Conservation (phyloP, 2,329 filamentous ascomycete genomes). For the Lachnum nothofagi region DNA sequence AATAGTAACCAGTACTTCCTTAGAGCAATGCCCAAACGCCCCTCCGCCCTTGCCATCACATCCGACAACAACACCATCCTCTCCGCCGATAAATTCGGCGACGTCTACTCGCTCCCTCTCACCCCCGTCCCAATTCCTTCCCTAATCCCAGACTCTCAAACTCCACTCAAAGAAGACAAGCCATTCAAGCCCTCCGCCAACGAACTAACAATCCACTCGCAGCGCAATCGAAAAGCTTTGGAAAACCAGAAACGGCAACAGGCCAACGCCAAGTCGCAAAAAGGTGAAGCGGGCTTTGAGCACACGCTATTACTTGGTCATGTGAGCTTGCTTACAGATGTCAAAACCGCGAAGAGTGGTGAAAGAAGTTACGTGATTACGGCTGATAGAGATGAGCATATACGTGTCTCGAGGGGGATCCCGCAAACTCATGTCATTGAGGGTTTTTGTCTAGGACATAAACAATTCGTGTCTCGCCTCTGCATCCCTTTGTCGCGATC, state of each 20-base stretch:
- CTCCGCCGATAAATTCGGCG: conserved; percentile 90
- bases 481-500: conserved; percentile 54
- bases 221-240: conserved; percentile 56
- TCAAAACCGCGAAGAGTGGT: conserved; percentile 51
- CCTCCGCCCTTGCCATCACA: conserved; percentile 68
- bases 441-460: conserved; percentile 81
- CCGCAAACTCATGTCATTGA: conserved; percentile 87
- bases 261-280: conserved; percentile 25
- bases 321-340: conserved; percentile 86
- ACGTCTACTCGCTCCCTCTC: conserved; percentile 85
- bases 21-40: conserved; percentile 79
- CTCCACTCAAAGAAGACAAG: conserved; percentile 19
- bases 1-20: background rate
- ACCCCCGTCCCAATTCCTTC: conserved; percentile 34
- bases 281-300: conserved; percentile 53
- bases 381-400: conserved; percentile 72
- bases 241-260: conserved; percentile 51
- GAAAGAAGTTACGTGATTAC: conserved; percentile 58
- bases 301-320: conserved; percentile 80
- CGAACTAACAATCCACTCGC: conserved; percentile 58
- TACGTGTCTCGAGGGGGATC: conserved; percentile 75
- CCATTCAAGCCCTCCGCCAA: conserved; percentile 49
- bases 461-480: conserved; percentile 74
- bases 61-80: conserved; percentile 68
- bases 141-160: conserved; percentile 16